Evolutionary conservation across 345 rosid species (phyloP), one percentile per base, ranked within the genome.

Genomic region (Heritiera littoralis): DNA sequence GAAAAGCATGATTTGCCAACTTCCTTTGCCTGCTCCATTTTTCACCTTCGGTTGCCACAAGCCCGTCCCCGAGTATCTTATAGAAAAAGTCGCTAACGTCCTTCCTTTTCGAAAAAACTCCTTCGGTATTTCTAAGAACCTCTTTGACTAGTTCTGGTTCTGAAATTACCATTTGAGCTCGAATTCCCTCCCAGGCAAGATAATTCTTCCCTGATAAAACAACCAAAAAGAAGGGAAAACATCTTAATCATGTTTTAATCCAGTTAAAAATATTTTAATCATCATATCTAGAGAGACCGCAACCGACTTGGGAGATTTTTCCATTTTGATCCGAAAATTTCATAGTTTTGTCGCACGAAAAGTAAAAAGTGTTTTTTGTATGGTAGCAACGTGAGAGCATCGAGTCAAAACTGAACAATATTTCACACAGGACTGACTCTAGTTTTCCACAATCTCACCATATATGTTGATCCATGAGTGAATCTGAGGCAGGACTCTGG

Each of bases 1-100:
- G 88, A 76, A 90, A 90, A 55, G 87, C 88, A 30, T 82, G 81
- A 69, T 83, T 86, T 40, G 91, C 88, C 38, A 88, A 75, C 79
- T 86, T 88, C 38, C 88, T 87, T 28, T 74, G 76, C 78, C 68
- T 88, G 1, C 8, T 52, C 89, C 93, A 90, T 83, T 87, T 88
- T n/a, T 79, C 76, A 13, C 89, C 87, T 61, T 38, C 28, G 0
- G 87, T 30, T 2, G 79, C 9, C 30, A 78, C 82, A 9, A 86
- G 82, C 7, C 90, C 91, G 48, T 88, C 83, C 0, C 93, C 90
- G 6, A 81, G 9, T 17, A 89, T 72, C 75, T 79, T 85, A 49
- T 66, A 68, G 1, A 43, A 9, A 87, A 71, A 76, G 66, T 35
- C 3, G 38, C 82, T 55, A 41, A 70, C 5, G 28, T 1, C 77